Base-by-base conservation (phyloP, 1,284 basidiomycete species). In the Pyrrhoderma noxium region DNA sequence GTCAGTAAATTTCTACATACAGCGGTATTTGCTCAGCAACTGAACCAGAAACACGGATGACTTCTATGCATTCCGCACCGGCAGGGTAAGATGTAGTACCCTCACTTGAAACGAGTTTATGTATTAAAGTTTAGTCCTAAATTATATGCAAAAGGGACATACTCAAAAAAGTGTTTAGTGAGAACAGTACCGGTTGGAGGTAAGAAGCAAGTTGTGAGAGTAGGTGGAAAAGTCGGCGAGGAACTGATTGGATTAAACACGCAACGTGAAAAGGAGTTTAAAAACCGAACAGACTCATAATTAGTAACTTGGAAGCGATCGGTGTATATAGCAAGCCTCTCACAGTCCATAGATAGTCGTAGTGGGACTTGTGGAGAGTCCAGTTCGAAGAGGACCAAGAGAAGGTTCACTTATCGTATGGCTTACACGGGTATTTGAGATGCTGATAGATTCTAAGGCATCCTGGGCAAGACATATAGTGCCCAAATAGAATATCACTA, bases 1-100 rank as follows among this genome's bases (percentile, higher is more conserved):
- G 16, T 16, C 3, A 25, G 14, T 41, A 47, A 11, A 31, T 31
- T 1, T 46, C 27, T 19, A 25, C 47, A 8, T 22, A 54, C 52
- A 54, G 21, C 11, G 27, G 27, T 5, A 27, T 37, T 8, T 39
- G 27, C 21, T 54, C 42, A 42, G 50, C 21, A 13, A 23, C 37
- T 5, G 19, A 27, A 11, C 48, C 52, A 37, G 52, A 54, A 18
- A 44, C 22, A 16, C 23, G 48, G 34, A 50, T 47, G 35, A 50
- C 39, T 42, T 46, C 37, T 8, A 46, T 14, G 25, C 52, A 54
- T 25, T 54, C 52, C 16, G 52, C 52, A n/a, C 48, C 52, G 5
- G 11, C 22, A 5, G 52, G 52, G 21, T 44, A 37, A 13, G 22
- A 42, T 5, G 35, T 41, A 16, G 40, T 31, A 25, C 36, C 21